Conservation (phyloP, 2,329 filamentous ascomycete species). For the Fusarium metavorans region DNA sequence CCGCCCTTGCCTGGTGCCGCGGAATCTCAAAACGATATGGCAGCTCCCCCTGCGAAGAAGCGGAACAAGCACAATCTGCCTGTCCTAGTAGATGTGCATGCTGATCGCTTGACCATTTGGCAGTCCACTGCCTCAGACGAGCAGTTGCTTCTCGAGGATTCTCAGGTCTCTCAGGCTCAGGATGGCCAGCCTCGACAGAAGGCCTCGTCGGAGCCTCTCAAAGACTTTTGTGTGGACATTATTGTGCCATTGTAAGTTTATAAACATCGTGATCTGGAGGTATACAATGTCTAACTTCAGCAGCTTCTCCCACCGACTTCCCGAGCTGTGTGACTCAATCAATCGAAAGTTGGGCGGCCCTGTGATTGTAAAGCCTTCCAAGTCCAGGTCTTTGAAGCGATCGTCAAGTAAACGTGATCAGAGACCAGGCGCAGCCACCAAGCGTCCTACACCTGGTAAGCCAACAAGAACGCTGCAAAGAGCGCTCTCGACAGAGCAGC, state of each 20-base stretch:
- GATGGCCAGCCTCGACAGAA: constrained; percentile 55
- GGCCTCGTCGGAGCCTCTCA: constrained; percentile 70
- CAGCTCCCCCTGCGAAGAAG: constrained; percentile 60
- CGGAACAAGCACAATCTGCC: constrained; percentile 72
- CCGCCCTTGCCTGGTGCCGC: constrained; percentile 57
- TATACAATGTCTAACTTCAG: constrained; percentile 49
- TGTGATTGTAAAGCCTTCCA: constrained; percentile 66
- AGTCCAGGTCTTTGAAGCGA: constrained; percentile 61
- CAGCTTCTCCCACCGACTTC: constrained; percentile 81
- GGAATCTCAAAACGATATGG: constrained; percentile 46
- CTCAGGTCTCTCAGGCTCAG: constrained; percentile 53
- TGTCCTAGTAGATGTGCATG: constrained; percentile 76
- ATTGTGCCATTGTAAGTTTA: constrained; percentile 79
- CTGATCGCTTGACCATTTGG: constrained; percentile 86
- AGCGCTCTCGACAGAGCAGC: constrained; percentile 71
- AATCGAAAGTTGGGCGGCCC: constrained; percentile 84
- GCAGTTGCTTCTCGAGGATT: constrained; percentile 62
- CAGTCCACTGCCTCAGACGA: constrained; percentile 78
- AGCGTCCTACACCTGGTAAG: constrained; percentile 58
- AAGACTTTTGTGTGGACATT: constrained; percentile 84
- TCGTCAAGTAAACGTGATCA: constrained; percentile 57
- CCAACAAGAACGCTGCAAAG: constrained; percentile 68
- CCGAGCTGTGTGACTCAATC: constrained; percentile 75
- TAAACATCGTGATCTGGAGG: neutral
- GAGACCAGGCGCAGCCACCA: constrained; percentile 65